These are phyloP conservation scores for Neofusicoccum sp. DNA, from an alignment of 2,329 filamentous ascomycete species.

Conservation along the genomic window DNA sequence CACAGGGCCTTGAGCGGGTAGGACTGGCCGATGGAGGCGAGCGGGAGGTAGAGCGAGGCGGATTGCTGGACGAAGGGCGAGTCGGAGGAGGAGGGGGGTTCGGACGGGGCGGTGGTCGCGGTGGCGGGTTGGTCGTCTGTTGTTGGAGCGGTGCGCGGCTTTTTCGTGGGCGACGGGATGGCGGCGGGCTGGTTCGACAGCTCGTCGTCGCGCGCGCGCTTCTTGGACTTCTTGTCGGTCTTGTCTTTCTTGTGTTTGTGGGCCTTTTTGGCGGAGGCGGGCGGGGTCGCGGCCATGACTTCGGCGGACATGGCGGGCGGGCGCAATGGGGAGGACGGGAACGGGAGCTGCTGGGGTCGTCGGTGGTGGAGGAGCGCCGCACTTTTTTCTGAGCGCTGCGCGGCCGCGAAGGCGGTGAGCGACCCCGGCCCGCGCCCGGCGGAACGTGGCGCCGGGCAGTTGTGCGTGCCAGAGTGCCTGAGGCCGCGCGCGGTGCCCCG, in stretches of 20 bases:
- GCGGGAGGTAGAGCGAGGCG: conserved; percentile 76
- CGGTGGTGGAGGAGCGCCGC: not conserved
- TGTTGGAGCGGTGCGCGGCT: conserved; percentile 16
- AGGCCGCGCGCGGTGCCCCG: not conserved
- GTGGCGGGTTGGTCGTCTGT: not conserved
- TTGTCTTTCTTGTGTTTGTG: conserved; percentile 44
- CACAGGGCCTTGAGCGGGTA: conserved; percentile 71
- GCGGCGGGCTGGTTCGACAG: conserved; percentile 3
- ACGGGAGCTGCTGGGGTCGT: not conserved
- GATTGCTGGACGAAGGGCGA: conserved; percentile 73
- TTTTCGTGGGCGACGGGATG: conserved; percentile 17
- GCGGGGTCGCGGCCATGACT: conserved; percentile 24
- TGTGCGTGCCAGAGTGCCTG: too few species aligned
- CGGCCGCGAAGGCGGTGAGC: conserved; percentile 6
- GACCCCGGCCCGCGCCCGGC: not conserved
- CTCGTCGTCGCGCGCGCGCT: conserved; percentile 26
- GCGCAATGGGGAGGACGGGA: not conserved
- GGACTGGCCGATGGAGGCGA: conserved; percentile 71
- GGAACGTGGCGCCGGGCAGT: not conserved
- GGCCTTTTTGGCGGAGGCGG: conserved; percentile 41
- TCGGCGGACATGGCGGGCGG: conserved; percentile 39
- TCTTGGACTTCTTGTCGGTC: conserved; percentile 31
- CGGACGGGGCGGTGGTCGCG: not conserved
- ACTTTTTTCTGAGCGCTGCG: conserved; percentile 15
- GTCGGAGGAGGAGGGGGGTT: not conserved